Evolutionary conservation across 177 flowering plant species (phyloP), one percentile per base, ranked within the genome.

Genomic region (Vitis hybrid): DNA sequence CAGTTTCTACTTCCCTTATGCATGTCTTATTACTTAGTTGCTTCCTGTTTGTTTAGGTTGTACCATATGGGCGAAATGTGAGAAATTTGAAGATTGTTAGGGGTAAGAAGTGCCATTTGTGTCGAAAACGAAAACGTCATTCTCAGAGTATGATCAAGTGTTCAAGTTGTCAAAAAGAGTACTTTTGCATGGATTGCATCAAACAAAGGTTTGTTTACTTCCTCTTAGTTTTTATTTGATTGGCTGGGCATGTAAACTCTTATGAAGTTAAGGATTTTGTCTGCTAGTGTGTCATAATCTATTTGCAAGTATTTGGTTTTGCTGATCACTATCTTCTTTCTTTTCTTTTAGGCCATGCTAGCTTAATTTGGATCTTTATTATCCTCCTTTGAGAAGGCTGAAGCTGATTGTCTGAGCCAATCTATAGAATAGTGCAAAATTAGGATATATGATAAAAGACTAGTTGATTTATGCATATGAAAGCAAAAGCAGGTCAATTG

Each of bases 61-160:
- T 86, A 64, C 93, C 94, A 1, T 81, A 55, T 67, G 80, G 72
- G 9, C 65, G 70, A 62, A 70, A 76, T 67, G 62, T 72, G 66
- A 77, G 15, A 52, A 80, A 74, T 19, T 40, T 76, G 80, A 84
- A 72, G 76, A 78, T 65, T 61, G 74, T 64, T 70, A 71, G 70
- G 70, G 78, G 78, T 76, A 85, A 66, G 81, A 81, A 74, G 51
- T 93, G 97, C 71, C 97, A 93, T 77, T 86, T 84, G 84, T 93
- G 97, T 66, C 76, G 68, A 83, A 63, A 62, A 80, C 46, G 46
- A 40, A 5, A 40, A 40, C 30, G 79, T 65, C 69, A 72, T 52
- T 35, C 60, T 19, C 54, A 18, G 70, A 72, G 51, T 70, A 56
- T 86, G 62, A 65, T 87, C 57, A 74, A 80, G 79, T 90, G 97